Conservation (phyloP, 2,329 filamentous ascomycete genomes). For the Leptosphaerulina australis region DNA sequence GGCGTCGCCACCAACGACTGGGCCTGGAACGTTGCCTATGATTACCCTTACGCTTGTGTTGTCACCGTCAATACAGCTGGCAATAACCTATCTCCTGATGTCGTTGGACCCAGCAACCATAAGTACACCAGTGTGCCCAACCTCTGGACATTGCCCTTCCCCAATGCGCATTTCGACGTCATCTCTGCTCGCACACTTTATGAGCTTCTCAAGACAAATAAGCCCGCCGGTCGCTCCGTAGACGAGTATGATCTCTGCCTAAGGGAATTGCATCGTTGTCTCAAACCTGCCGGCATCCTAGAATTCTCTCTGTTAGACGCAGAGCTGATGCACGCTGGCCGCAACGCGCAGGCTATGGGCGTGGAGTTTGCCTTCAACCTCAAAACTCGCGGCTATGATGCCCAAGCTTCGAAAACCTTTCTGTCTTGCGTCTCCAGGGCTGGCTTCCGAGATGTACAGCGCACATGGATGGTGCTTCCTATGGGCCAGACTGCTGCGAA, state of each 20-base stretch:
- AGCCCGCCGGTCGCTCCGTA: constrained; percentile 53
- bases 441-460: constrained; percentile 79
- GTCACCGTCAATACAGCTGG: constrained; percentile 77
- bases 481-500: constrained; percentile 64
- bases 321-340: constrained; percentile 84
- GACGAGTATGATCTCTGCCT: constrained; percentile 91
- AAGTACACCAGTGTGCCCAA: constrained; percentile 78
- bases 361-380: constrained; percentile 93
- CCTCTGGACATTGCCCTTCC: constrained; percentile 83
- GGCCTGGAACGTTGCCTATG: constrained; percentile 90
- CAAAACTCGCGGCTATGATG: constrained; percentile 87
- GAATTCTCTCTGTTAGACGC: constrained; percentile 91
- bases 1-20: constrained; percentile 87
- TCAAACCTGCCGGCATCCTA: constrained; percentile 91
- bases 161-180: constrained; percentile 84
- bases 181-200: constrained; percentile 89
- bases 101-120: constrained; percentile 84
- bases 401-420: constrained; percentile 80
- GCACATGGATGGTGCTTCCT: constrained; percentile 87
- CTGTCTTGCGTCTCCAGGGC: constrained; percentile 73
- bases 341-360: constrained; percentile 77
- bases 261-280: constrained; percentile 83
- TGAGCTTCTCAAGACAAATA: constrained; percentile 73
- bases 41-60: constrained; percentile 83
- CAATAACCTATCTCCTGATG: constrained; percentile 52